Conservation (phyloP, 108 stramenopile species). For the Pseudonitzschia pungens region DNA sequence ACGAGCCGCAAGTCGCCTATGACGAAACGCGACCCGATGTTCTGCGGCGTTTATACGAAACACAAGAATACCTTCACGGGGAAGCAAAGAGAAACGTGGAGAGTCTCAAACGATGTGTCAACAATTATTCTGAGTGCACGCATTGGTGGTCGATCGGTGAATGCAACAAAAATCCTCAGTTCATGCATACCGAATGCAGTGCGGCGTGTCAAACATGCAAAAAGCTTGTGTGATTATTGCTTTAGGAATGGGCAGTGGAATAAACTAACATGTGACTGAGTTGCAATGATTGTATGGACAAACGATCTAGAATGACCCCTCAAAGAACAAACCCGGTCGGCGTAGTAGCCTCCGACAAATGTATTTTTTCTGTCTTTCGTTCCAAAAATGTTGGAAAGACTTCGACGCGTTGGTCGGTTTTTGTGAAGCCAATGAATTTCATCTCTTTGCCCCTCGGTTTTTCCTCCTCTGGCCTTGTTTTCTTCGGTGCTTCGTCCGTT, state of each 20-base stretch:
- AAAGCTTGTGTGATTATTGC: background rate
- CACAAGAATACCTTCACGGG: conserved; percentile 26
- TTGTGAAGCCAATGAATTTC: background rate
- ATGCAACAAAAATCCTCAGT: conserved; percentile 52
- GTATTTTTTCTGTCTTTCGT: too few species aligned
- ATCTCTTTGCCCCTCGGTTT: background rate
- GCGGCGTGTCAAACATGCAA: conserved; percentile 29
- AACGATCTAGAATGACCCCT: too few species aligned
- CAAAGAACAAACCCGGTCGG: too few species aligned
- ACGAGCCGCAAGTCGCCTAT: conserved; percentile 20
- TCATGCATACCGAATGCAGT: conserved; percentile 54
- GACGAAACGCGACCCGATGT: conserved; percentile 6
- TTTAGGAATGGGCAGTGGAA: background rate
- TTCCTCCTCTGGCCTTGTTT: conserved; percentile 1
- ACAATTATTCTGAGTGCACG: conserved; percentile 51
- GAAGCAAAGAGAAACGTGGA: conserved; percentile 10
- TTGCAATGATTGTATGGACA: background rate
- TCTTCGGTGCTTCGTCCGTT: background rate
- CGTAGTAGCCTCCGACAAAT: too few species aligned
- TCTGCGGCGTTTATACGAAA: conserved; percentile 17
- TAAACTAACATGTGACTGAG: background rate
- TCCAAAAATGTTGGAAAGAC: background rate
- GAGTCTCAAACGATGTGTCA: conserved; percentile 37
- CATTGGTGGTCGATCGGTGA: conserved; percentile 56
- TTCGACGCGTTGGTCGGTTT: background rate